Conservation (phyloP, 768 basidiomycete genomes). For the Clathrus columnatus region DNA sequence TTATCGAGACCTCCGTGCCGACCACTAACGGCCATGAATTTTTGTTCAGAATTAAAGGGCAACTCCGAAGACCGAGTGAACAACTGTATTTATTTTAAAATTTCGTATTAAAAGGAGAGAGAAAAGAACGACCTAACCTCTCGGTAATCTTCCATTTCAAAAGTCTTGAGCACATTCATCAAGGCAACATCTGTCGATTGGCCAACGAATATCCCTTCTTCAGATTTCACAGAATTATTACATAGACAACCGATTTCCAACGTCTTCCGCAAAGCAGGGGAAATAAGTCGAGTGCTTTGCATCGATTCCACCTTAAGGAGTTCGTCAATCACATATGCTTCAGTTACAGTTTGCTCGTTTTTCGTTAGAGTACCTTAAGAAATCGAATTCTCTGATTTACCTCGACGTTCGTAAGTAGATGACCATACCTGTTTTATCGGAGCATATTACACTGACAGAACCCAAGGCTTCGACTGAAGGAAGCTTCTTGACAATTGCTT, state of each 20-base stretch:
- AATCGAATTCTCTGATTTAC: background rate
- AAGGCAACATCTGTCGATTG: slow-evolving; percentile 93
- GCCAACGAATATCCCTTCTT: slow-evolving; percentile 68
- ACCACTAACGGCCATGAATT: slow-evolving; percentile 89
- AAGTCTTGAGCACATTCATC: slow-evolving; percentile 63
- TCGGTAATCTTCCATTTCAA: slow-evolving; percentile 63
- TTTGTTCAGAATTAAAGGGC: slow-evolving; percentile 89
- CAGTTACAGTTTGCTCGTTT: slow-evolving; percentile 92
- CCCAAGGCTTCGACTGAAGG: slow-evolving; percentile 93
- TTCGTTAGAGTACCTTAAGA: slow-evolving; percentile 75
- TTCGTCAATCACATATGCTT: slow-evolving; percentile 85
- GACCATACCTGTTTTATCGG: slow-evolving; percentile 82
- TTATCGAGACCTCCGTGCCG: slow-evolving; percentile 37
- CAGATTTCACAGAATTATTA: slow-evolving; percentile 77
- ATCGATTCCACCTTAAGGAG: slow-evolving; percentile 49
- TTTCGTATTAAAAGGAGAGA: background rate
- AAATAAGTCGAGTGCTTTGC: slow-evolving; percentile 25
- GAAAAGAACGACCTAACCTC: slow-evolving; percentile 40
- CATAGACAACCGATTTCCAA: slow-evolving; percentile 81
- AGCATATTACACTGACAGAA: slow-evolving; percentile 94
- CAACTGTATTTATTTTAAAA: slow-evolving; percentile 30
- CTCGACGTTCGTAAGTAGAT: background rate
- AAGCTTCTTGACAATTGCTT: slow-evolving; percentile 94
- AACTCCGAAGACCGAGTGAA: slow-evolving; percentile 71
- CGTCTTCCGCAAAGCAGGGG: slow-evolving; percentile 63